Conservation (phyloP, 2,329 filamentous ascomycete genomes). For the Nannizziopsis barbatae region DNA sequence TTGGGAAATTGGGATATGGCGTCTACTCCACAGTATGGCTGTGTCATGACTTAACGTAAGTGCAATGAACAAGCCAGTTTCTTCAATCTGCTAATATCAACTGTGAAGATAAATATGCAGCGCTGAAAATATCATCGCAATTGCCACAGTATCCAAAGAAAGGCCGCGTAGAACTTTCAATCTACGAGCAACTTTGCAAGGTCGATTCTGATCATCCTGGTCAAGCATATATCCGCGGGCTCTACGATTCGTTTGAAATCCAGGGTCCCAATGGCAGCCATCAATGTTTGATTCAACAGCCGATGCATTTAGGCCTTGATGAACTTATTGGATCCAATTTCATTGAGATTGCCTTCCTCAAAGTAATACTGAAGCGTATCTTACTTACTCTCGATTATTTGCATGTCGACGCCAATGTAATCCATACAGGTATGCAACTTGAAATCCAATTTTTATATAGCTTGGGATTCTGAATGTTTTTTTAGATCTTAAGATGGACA, state of each 20-base stretch:
- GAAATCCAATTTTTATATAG: neutral
- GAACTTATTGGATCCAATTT: conserved; percentile 16
- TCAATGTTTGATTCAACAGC: conserved; percentile 24
- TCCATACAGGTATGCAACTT: conserved; percentile 9
- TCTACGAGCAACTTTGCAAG: conserved; percentile 8
- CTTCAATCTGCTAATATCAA: neutral
- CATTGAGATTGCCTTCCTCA: conserved; percentile 14
- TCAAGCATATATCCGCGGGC: conserved; percentile 1
- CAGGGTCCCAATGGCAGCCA: conserved; percentile 17
- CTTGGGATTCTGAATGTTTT: neutral
- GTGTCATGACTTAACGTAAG: conserved; percentile 19
- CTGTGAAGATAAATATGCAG: neutral
- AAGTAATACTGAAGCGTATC: conserved; percentile 5
- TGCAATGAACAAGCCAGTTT: neutral
- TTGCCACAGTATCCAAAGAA: neutral
- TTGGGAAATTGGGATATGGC: conserved; percentile 19
- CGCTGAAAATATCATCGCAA: neutral
- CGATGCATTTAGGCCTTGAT: conserved; percentile 25
- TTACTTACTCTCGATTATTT: conserved; percentile 9
- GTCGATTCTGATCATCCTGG: conserved; percentile 9
- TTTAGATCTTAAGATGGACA: conserved; percentile 10
- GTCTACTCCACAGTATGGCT: conserved; percentile 21
- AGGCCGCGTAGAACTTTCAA: neutral
- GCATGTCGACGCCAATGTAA: conserved; percentile 4
- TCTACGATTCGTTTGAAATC: conserved; percentile 11